phyloP scores from a whole-genome alignment of 768 basidiomycete genomes.

The Phallus indusiatus region DNA sequence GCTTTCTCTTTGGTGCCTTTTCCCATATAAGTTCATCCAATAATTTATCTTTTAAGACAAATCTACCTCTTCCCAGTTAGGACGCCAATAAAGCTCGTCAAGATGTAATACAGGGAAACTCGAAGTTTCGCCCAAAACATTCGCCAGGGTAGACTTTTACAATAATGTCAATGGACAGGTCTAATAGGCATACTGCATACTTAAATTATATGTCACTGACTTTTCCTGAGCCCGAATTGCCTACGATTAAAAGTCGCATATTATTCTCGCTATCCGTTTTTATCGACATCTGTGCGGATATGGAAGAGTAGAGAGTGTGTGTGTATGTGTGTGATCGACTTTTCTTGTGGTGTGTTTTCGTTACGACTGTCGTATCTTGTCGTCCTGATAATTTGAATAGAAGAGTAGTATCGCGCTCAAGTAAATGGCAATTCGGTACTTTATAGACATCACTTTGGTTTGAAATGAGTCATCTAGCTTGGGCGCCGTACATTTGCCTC shows the following conservation, averaged over 20 bases:
- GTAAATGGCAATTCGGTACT: too few relatives aligned
- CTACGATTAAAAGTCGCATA: slow-evolving; percentile 4
- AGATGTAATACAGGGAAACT: slow-evolving; percentile 1
- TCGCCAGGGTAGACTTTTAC: slow-evolving; percentile 3
- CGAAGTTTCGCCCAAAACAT: not conserved
- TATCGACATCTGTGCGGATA: not conserved
- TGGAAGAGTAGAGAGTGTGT: too few relatives aligned
- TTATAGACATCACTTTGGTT: too few relatives aligned
- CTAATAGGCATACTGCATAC: not conserved
- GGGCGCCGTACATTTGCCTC: too few relatives aligned
- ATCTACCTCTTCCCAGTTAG: slow-evolving; percentile 4
- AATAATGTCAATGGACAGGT: not conserved
- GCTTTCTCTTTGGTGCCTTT: not conserved
- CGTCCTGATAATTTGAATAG: too few relatives aligned
- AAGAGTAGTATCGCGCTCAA: not conserved
- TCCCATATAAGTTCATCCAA: not conserved
- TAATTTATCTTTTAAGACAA: not conserved
- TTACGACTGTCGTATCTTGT: too few relatives aligned
- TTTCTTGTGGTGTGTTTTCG: too few relatives aligned
- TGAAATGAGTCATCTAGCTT: too few relatives aligned
- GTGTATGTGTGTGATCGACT: too few relatives aligned
- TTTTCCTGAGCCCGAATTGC: slow-evolving; percentile 6
- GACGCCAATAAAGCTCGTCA: not conserved
- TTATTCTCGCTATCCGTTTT: slow-evolving; percentile 1
- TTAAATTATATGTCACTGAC: not conserved